A percentile compares a stretch with the other conserved stretches of the same genome.
Evolutionary conservation across 2,329 filamentous ascomycete species (phyloP).

Genomic region (Whalleya microplaca): DNA sequence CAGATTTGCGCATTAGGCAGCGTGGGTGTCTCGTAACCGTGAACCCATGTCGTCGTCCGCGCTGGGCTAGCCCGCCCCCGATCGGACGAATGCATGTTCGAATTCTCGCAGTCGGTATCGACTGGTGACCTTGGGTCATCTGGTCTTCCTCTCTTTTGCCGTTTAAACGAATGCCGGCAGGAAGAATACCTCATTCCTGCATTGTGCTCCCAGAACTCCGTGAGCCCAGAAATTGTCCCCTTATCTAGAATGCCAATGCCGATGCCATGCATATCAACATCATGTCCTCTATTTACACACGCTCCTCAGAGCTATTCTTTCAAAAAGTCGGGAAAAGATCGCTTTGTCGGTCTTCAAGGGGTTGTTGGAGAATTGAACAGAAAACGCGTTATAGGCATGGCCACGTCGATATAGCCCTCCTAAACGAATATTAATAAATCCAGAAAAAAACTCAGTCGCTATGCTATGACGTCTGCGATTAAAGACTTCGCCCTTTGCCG

Average conservation of each 20-base stretch:
- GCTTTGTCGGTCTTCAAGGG: conserved; percentile 34
- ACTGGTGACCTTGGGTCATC: conserved; percentile 13
- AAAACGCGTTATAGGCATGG: conserved; percentile 22
- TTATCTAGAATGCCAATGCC: conserved; percentile 53
- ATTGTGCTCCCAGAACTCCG: conserved; percentile 52
- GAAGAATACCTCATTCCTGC: conserved; percentile 41
- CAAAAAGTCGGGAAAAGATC: conserved; percentile 37
- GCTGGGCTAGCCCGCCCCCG: conserved; percentile 41
- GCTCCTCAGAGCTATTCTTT: conserved; percentile 41
- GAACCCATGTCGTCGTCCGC: conserved; percentile 32
- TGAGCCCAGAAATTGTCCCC: conserved; percentile 44
- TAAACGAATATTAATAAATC: conserved; percentile 23
- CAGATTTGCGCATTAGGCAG: conserved; percentile 38
- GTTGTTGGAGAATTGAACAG: conserved; percentile 36
- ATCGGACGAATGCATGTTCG: conserved; percentile 33
- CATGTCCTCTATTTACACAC: conserved; percentile 54
- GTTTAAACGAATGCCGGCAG: conserved; percentile 52
- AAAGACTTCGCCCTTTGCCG: conserved; percentile 52
- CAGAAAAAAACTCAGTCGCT: conserved; percentile 26
- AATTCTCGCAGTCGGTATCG: conserved; percentile 21
- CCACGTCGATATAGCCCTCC: conserved; percentile 8
- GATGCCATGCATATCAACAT: conserved; percentile 55
- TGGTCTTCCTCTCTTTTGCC: conserved; percentile 30
- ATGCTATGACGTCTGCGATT: conserved; percentile 50
- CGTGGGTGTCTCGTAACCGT: conserved; percentile 24